These are phyloP conservation scores for Phyllosticta paracitricarpa DNA, from an alignment of 2,329 filamentous ascomycete genomes.

Conservation along the genomic window DNA sequence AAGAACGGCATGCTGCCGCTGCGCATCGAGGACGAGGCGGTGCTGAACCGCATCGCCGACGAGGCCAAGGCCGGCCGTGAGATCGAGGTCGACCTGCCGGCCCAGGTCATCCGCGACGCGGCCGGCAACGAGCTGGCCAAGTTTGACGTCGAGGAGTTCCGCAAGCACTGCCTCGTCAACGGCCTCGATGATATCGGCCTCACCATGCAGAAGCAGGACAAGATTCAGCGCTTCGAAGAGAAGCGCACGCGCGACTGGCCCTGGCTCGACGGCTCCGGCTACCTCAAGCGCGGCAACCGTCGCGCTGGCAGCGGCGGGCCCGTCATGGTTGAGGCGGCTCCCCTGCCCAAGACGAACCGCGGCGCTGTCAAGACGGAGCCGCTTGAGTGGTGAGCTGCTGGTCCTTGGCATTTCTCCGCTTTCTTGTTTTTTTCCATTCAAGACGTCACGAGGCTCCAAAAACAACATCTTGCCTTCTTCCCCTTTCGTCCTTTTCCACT, in stretches of 20 bases:
- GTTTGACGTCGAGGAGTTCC: constrained; percentile 87
- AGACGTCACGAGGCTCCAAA: background rate
- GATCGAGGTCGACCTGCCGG: constrained; percentile 79
- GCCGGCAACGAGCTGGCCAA: constrained; percentile 61
- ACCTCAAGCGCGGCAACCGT: constrained; percentile 48
- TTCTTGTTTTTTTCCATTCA: background rate
- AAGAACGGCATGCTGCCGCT: constrained; percentile 99
- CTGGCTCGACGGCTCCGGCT: constrained; percentile 82
- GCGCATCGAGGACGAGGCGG: constrained; percentile 55
- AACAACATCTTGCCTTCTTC: background rate
- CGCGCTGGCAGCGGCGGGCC: constrained; percentile 35
- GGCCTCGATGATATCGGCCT: constrained; percentile 92
- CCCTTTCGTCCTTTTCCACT: background rate
- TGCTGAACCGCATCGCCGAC: constrained; percentile 59
- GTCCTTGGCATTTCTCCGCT: background rate
- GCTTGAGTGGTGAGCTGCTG: constrained; percentile 61
- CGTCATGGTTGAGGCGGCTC: constrained; percentile 53
- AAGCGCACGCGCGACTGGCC: constrained; percentile 69
- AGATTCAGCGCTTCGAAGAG: constrained; percentile 75
- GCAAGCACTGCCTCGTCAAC: constrained; percentile 88
- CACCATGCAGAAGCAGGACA: constrained; percentile 83
- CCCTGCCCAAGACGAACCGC: constrained; percentile 80
- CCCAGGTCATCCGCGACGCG: constrained; percentile 70
- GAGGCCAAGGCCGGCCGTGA: constrained; percentile 74
- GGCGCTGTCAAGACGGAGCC: constrained; percentile 78